phyloP scores from a whole-genome alignment of 2,329 filamentous ascomycete genomes.

The Blastomyces emzantsi region DNA sequence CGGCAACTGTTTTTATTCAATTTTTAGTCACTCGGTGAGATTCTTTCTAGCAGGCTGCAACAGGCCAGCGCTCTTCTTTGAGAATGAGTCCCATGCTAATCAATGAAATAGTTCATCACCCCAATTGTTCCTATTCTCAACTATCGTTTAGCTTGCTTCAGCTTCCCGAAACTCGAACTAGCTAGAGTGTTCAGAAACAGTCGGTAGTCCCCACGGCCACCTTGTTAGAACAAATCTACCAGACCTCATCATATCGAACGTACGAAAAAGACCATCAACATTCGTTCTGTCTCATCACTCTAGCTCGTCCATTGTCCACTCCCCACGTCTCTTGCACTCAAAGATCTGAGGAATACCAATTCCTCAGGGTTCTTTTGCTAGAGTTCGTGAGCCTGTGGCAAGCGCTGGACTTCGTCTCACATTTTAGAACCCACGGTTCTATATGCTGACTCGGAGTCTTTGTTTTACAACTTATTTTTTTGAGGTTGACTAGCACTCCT shows the following conservation, averaged over 20 bases:
- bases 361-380: conserved; percentile 16
- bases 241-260: background rate
- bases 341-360: conserved; percentile 8
- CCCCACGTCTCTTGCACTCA: conserved; percentile 3
- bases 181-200: conserved; percentile 2
- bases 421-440: conserved; percentile 20
- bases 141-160: conserved; percentile 24
- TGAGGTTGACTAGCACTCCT: conserved; percentile 28
- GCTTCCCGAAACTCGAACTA: conserved; percentile 23
- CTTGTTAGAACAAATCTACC: background rate
- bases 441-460: conserved; percentile 30
- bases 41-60: conserved; percentile 12
- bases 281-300: conserved; percentile 5
- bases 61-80: conserved; percentile 22
- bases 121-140: conserved; percentile 24
- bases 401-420: conserved; percentile 17
- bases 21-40: conserved; percentile 25
- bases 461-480: conserved; percentile 22
- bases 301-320: background rate
- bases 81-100: conserved; percentile 30
- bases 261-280: background rate
- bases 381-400: conserved; percentile 13
- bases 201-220: background rate
- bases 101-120: conserved; percentile 31
- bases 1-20: conserved; percentile 5